These are phyloP conservation scores for Ceriops decandra DNA, from an alignment of 345 rosid genomes.

Conservation along the genomic window DNA sequence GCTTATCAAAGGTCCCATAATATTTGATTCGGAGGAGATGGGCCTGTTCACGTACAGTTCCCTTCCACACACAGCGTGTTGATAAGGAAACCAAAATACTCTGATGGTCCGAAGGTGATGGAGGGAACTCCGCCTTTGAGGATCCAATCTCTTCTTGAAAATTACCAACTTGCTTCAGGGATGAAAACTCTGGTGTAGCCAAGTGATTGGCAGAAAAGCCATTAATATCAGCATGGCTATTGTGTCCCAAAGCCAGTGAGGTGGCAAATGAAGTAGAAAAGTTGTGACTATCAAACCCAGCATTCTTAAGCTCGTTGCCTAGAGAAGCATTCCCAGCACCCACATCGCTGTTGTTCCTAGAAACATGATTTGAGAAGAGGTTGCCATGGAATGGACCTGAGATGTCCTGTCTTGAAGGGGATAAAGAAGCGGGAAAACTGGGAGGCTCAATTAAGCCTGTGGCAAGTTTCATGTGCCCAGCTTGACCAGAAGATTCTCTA, in stretches of 20 bases:
- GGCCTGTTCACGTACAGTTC: conserved; percentile 85
- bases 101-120: conserved; percentile 86
- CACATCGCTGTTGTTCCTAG: not conserved
- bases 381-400: conserved; percentile 6
- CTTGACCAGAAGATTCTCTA: not conserved
- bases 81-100: conserved; percentile 94
- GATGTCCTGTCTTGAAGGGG: conserved; percentile 14
- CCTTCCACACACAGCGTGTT: conserved; percentile 93
- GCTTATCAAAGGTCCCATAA: conserved; percentile 90
- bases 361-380: not conserved
- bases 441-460: conserved; percentile 14
- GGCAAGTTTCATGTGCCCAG: conserved; percentile 8
- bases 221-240: conserved; percentile 1
- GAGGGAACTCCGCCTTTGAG: conserved; percentile 77
- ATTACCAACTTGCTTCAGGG: conserved; percentile 21
- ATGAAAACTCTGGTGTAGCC: not conserved
- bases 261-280: not conserved
- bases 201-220: conserved; percentile 11
- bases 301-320: not conserved
- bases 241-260: not conserved
- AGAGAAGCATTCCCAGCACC: not conserved
- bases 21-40: conserved; percentile 93
- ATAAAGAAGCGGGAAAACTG: conserved; percentile 14
- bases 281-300: conserved; percentile 1
- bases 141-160: conserved; percentile 38